Percentiles rank a stretch among this genome's conserved stretches.
These are phyloP conservation scores for Pelargonium cotyledonis DNA, from an alignment of 441 rosid genomes.

Conservation along the genomic window DNA sequence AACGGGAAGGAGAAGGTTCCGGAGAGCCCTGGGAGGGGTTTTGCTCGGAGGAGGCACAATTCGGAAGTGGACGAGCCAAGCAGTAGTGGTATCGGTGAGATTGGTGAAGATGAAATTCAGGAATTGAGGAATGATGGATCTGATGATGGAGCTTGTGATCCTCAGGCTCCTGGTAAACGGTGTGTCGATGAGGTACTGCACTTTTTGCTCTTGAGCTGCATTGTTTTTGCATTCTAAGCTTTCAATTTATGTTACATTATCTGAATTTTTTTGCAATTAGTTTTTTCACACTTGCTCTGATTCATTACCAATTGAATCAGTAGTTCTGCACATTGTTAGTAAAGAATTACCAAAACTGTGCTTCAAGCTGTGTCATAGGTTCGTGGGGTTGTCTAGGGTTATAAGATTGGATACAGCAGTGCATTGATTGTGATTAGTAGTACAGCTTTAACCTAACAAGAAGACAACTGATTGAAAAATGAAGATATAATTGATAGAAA, in stretches of 20 bases:
- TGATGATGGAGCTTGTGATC: slow-evolving; percentile 30
- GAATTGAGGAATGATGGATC: slow-evolving; percentile 39
- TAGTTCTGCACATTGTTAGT: no score
- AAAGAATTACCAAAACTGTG: no score
- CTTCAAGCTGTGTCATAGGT: no score
- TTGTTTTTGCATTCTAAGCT: background rate
- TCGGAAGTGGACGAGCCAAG: slow-evolving; percentile 47
- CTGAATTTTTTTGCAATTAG: background rate
- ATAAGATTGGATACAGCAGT: no score
- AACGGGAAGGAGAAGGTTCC: slow-evolving; percentile 7
- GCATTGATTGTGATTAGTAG: no score
- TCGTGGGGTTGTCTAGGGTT: no score
- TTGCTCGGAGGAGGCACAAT: slow-evolving; percentile 27
- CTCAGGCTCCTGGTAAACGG: slow-evolving; percentile 61
- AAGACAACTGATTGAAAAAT: no score
- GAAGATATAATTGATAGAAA: no score
- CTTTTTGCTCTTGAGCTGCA: background rate
- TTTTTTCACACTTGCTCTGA: no score
- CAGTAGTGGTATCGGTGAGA: slow-evolving; percentile 44
- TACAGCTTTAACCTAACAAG: no score
- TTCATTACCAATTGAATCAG: no score
- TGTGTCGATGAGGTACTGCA: slow-evolving; percentile 74
- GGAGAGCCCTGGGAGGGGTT: background rate
- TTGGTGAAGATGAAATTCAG: slow-evolving; percentile 58
- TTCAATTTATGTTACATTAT: slow-evolving; percentile 6